phyloP scores from a whole-genome alignment of 345 rosid genomes.

The Populus alba region DNA sequence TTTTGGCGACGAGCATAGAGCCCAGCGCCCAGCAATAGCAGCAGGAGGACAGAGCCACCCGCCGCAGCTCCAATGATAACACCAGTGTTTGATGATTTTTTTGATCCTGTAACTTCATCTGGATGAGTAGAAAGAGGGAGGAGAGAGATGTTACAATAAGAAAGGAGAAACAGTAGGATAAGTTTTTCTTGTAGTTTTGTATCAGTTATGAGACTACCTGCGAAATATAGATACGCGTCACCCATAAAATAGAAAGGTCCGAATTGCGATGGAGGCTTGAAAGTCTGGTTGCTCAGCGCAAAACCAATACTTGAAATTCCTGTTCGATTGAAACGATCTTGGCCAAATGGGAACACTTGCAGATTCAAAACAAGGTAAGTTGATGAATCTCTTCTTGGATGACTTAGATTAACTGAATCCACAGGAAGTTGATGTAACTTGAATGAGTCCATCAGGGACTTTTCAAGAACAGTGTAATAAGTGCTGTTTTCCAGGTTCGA shows the following conservation, averaged over 20 bases:
- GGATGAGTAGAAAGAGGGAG: not conserved
- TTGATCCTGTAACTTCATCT: slow-evolving; percentile 25
- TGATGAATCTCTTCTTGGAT: slow-evolving; percentile 47
- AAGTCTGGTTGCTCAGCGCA: slow-evolving; percentile 58
- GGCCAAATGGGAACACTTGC: slow-evolving; percentile 48
- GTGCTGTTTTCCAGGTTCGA: slow-evolving; percentile 46
- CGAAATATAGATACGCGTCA: slow-evolving; percentile 33
- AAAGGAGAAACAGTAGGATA: not conserved
- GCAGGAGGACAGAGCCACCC: slow-evolving; percentile 51
- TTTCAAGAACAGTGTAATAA: slow-evolving; percentile 36
- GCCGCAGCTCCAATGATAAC: slow-evolving; percentile 67
- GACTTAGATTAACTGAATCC: slow-evolving; percentile 52
- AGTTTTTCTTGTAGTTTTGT: not conserved
- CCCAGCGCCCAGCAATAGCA: slow-evolving; percentile 57
- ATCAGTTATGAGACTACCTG: slow-evolving; percentile 38
- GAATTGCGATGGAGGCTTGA: slow-evolving; percentile 49
- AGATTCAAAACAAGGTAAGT: slow-evolving; percentile 48
- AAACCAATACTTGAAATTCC: slow-evolving; percentile 42
- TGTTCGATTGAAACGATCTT: slow-evolving; percentile 47
- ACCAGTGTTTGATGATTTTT: slow-evolving; percentile 41
- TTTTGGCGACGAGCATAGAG: slow-evolving; percentile 67
- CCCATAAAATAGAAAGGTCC: slow-evolving; percentile 65
- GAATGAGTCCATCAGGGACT: slow-evolving; percentile 23
- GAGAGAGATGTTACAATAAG: not conserved
- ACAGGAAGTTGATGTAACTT: slow-evolving; percentile 46